phyloP scores from a whole-genome alignment of 257 asterid species.

The Nicotiana knightiana region DNA sequence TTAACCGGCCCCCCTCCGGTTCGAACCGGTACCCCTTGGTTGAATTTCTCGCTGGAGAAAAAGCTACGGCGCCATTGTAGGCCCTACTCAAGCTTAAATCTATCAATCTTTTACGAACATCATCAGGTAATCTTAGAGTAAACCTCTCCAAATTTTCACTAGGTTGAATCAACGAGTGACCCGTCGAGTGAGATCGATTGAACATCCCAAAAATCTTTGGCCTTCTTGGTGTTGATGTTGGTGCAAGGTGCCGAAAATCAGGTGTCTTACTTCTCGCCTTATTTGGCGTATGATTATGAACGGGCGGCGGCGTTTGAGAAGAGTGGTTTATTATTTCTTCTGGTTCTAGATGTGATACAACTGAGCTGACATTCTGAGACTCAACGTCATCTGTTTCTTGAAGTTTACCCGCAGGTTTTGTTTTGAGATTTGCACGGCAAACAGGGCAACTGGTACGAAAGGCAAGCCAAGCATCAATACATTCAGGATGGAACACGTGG shows the following conservation, averaged over 20 bases:
- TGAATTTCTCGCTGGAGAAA: slow-evolving; percentile 20
- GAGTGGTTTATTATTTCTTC: no score
- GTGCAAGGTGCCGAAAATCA: not conserved
- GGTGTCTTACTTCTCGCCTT: not conserved
- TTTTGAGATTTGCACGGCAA: slow-evolving; percentile 39
- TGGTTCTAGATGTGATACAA: not conserved
- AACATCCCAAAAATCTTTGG: not conserved
- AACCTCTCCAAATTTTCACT: slow-evolving; percentile 25
- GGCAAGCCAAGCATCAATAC: slow-evolving; percentile 49
- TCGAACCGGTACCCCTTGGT: slow-evolving; percentile 18
- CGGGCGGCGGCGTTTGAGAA: no score
- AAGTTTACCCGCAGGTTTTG: not conserved
- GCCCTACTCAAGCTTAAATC: slow-evolving; percentile 16
- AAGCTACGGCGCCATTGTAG: slow-evolving; percentile 1
- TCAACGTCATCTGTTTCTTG: not conserved
- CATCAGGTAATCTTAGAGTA: slow-evolving; percentile 30
- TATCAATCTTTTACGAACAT: slow-evolving; percentile 15
- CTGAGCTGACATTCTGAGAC: not conserved
- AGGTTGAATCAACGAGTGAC: slow-evolving; percentile 26
- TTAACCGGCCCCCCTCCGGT: not conserved
- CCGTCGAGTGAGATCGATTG: slow-evolving; percentile 26
- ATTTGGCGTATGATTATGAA: no score
- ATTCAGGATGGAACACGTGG: slow-evolving; percentile 40
- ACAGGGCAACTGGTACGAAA: slow-evolving; percentile 53
- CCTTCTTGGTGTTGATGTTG: slow-evolving; percentile 1